These are phyloP conservation scores for Helianthus annuus DNA, from an alignment of 129 eudicot species.

Conservation along the genomic window HanXRQr2.0-SUNRISE NC_035437.2:2552514-2553013, in stretches of 20 bases:
- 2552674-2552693: too few species aligned
- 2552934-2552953: too few species aligned
- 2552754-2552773: not conserved
- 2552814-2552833: not conserved
- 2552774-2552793: not conserved
- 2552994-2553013: too few species aligned
- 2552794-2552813: not conserved
- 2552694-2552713: too few species aligned
- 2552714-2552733: too few species aligned
- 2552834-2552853: not conserved
- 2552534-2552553: too few species aligned
- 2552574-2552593: not conserved
- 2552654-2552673: not conserved
- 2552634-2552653: not conserved
- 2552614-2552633: not conserved
- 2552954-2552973: too few species aligned
- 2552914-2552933: too few species aligned
- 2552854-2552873: conserved; percentile 4
- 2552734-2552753: too few species aligned
- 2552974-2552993: too few species aligned
- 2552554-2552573: not conserved
- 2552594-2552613: not conserved
- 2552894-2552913: not conserved
- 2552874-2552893: not conserved
- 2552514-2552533: too few species aligned